Base-by-base conservation (phyloP, 208 protist species). In the Trypanosoma avium region DNA sequence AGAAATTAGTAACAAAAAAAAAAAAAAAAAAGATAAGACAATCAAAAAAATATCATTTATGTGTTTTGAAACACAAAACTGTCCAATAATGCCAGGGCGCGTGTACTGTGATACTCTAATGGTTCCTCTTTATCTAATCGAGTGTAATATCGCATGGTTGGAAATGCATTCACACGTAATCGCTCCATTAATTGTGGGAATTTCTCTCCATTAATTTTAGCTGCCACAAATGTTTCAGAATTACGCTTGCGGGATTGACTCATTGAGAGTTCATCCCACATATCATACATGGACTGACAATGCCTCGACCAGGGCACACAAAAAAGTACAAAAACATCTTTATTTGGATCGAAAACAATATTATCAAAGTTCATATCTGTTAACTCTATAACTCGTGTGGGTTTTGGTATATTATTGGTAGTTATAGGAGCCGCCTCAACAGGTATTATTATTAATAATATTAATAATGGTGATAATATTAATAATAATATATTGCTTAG, bases 11-110 rank as follows among this genome's bases (percentile, higher is more conserved):
- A n/a, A n/a, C n/a, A 56, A n/a, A 13, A 36, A 56, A 10, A 35
- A 36, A 53, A 65, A 71, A 48, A 55, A 10, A 55, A 70, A 21
- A 47, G 17, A 36, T 24, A 30, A 10, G 9, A 17, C 26, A 45
- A 24, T 21, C 17, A 50, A 8, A 55, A 8, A 4, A 17, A 35
- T 55, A n/a, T 19, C 17, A 15, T 22, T 75, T 64, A 91, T 40
- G 84, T 79, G 56, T 84, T 90, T 53, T 93, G 86, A 56, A 93
- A 93, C 0, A 93, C 75, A 70, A 93, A 93, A 50, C 86, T 93
- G 38, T 88, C 80, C 13, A 93, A 47, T 21, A 93, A 61, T 30
- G 60, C 64, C 15, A 73, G 61, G 48, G 82, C 65, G 17, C 72
- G 70, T 4, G 64, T 17, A 0, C 83, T 71, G 9, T 52, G 64